Conservation (phyloP, 768 basidiomycete species). For the Boletus sensibilis region DNA sequence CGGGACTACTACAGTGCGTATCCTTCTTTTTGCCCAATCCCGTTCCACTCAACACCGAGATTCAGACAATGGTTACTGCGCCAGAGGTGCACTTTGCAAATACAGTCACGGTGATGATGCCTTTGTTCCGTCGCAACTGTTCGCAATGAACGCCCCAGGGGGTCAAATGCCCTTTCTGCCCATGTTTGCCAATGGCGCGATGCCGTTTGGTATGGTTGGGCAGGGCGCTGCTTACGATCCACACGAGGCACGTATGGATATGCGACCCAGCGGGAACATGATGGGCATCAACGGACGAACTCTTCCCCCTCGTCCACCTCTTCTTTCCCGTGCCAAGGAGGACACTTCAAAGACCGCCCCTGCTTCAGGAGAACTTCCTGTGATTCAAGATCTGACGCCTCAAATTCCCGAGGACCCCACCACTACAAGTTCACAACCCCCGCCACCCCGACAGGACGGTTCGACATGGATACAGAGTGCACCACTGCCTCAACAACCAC, state of each 20-base stretch:
- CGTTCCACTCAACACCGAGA: constrained; percentile 10
- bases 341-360: constrained; percentile 44
- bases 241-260: constrained; percentile 77
- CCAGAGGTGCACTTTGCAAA: constrained; percentile 84
- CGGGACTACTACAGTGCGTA: constrained; percentile 90
- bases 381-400: constrained; percentile 82
- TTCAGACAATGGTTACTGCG: constrained; percentile 87
- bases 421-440: constrained; percentile 21
- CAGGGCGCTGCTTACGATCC: constrained; percentile 67
- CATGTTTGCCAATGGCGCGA: constrained; percentile 57
- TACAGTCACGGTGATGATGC: constrained; percentile 93
- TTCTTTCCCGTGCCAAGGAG: constrained; percentile 56
- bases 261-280: constrained; percentile 51
- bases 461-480: constrained; percentile 22
- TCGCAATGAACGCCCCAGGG: constrained; percentile 49
- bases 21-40: constrained; percentile 1
- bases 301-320: constrained; percentile 51
- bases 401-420: constrained; percentile 36
- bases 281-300: constrained; percentile 32
- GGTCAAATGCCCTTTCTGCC: constrained; percentile 60
- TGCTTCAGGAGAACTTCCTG: constrained; percentile 71
- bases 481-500: constrained; percentile 10
- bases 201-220: constrained; percentile 54
- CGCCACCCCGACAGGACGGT: constrained; percentile 19
- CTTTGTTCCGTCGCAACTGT: constrained; percentile 69